Base-by-base conservation (phyloP, 345 rosid genomes). In the Litchi chinensis region DNA sequence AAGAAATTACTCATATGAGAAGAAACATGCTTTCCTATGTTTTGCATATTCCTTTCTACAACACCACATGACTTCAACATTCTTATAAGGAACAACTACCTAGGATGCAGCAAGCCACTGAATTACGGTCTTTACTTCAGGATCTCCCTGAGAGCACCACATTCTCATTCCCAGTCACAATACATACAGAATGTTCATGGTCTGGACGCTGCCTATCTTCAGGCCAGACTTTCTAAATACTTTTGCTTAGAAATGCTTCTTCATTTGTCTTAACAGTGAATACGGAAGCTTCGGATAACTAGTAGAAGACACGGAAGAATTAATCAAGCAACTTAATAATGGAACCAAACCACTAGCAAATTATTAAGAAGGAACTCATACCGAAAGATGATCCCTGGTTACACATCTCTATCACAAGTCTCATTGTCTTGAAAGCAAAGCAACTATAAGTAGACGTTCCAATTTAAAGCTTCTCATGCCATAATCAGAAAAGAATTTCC, bases 31-130 rank as follows among this genome's bases (percentile, higher is more conserved):
- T 4, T 50, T 12, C 13, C 12, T 11, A 13, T 50, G 56, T 50
- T 11, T 64, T 28, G 74, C 26, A 21, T 6, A 24, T 70, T 48
- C 10, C 22, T 54, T 73, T 57, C 16, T 28, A 52, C 16, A 9
- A 50, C 19, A 43, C 11, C 22, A 74, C 3, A 26, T 26, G 44
- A 28, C 52, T 2, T 43, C 1, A 5, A 24, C 22, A 74, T 18
- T 44, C 56, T 26, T 26, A 16, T 26, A 10, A 44, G 46, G 76
- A 79, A 57, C 4, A 22, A 65, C 63, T 73, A 91, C 98, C 97
- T 93, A 97, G 67, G 97, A 94, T 76, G 97, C 95, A 79, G 98
- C 98, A 79, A 95, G 92, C 99, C 98, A 93, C 80, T 93, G 99
- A 79, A 91, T 89, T 63, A 91, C 83, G 80, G 92, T 70, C 90